A percentile compares a stretch with the other conserved stretches of the same genome.
phyloP scores from a whole-genome alignment of 208 protist species.

The Crithidia brevicula region DNA sequence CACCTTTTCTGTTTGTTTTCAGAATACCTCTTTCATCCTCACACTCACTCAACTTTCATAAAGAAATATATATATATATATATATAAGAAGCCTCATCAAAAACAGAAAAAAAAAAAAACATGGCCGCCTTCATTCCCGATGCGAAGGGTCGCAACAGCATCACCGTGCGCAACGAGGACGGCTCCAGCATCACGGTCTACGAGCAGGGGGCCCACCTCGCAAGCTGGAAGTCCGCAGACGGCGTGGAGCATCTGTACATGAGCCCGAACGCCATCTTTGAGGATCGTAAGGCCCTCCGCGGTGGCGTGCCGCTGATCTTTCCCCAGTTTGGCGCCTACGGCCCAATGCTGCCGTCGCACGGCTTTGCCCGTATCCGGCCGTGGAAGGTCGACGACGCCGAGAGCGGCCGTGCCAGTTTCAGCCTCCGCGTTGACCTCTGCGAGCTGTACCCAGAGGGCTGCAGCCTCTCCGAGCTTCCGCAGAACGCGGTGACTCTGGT shows the following conservation, averaged over 20 bases:
- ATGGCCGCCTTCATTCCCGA: conserved; percentile 50
- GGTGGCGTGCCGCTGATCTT: conserved; percentile 91
- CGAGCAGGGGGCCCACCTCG: conserved; percentile 87
- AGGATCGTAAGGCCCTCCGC: conserved; percentile 72
- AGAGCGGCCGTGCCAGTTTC: conserved; percentile 46
- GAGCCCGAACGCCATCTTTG: conserved; percentile 77
- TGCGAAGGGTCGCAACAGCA: conserved; percentile 34
- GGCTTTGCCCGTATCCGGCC: conserved; percentile 77
- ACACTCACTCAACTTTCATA: no score
- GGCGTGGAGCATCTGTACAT: conserved; percentile 83
- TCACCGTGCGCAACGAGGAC: conserved; percentile 53
- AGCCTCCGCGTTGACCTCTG: conserved; percentile 24
- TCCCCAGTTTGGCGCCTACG: conserved; percentile 84
- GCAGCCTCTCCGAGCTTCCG: conserved; percentile 27
- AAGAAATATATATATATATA: no score
- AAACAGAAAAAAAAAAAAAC: conserved; percentile 11
- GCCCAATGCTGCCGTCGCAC: conserved; percentile 66
- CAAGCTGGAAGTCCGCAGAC: conserved; percentile 68
- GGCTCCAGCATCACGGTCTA: conserved; percentile 82
- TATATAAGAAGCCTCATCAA: no score
- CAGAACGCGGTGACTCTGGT: conserved; percentile 32
- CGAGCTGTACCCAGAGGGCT: conserved; percentile 35
- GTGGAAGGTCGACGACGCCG: conserved; percentile 41
- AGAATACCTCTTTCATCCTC: no score
- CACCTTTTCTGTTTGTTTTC: no score